phyloP scores from a whole-genome alignment of 2,329 filamentous ascomycete genomes.

The Aspergillus vadensis region DNA sequence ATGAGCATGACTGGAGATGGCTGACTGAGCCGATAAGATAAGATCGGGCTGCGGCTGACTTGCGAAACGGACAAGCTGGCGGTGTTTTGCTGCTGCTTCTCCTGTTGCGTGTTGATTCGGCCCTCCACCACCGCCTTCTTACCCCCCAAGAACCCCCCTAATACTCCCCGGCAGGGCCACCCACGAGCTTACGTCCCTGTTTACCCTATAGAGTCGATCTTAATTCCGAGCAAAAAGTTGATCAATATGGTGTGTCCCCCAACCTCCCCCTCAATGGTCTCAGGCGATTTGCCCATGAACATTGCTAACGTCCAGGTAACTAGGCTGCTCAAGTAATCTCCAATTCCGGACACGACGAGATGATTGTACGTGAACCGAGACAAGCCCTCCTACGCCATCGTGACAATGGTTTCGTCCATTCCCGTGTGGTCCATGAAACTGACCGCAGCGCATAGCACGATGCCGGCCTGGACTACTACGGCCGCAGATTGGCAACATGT shows the following conservation, averaged over 20 bases:
- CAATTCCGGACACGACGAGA: conserved; percentile 93
- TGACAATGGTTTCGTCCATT: conserved; percentile 8
- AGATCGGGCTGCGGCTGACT: conserved; percentile 23
- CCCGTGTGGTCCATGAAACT: background rate
- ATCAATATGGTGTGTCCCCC: conserved; percentile 14
- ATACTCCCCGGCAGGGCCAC: conserved; percentile 1
- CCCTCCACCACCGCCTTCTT: conserved; percentile 10
- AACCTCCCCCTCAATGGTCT: background rate
- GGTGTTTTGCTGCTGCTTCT: conserved; percentile 24
- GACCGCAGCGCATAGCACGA: conserved; percentile 67
- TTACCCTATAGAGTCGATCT: background rate
- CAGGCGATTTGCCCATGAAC: conserved; percentile 13
- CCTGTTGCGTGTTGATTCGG: conserved; percentile 13
- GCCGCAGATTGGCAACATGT: conserved; percentile 91
- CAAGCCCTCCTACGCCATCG: background rate
- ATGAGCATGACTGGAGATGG: conserved; percentile 12
- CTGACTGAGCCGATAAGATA: conserved; percentile 33
- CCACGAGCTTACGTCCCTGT: background rate
- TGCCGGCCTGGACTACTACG: conserved; percentile 98
- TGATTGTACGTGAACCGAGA: conserved; percentile 75
- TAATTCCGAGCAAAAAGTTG: background rate
- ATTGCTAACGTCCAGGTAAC: conserved; percentile 13
- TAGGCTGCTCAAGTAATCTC: conserved; percentile 71
- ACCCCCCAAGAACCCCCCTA: background rate
- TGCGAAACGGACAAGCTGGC: conserved; percentile 31